A percentile compares a stretch with the other conserved stretches of the same genome.
Evolutionary conservation across 2,329 filamentous ascomycete species (phyloP).

Genomic region (Hymenoscyphus linearis): DNA sequence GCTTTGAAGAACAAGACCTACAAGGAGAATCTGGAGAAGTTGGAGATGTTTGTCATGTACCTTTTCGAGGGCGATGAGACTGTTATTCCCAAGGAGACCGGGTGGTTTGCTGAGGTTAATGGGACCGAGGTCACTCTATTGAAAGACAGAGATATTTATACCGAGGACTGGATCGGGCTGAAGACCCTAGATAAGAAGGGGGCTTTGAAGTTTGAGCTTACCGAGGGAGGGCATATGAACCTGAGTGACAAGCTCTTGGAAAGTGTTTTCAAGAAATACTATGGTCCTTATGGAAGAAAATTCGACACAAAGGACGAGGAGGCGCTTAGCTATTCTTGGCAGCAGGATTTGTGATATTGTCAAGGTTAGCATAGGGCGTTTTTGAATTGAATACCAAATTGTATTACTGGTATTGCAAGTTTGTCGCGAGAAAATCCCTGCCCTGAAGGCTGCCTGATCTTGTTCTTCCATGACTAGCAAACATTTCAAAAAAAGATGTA

Average conservation of each 20-base stretch:
- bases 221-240: conserved; percentile 79
- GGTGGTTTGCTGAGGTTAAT: conserved; percentile 88
- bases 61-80: conserved; percentile 82
- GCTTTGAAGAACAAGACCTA: conserved; percentile 68
- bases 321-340: neutral
- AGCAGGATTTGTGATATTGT: neutral
- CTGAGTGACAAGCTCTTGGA: conserved; percentile 61
- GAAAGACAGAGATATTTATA: conserved; percentile 67
- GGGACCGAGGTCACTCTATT: conserved; percentile 61
- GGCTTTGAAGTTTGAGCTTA: conserved; percentile 67
- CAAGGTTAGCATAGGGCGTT: neutral
- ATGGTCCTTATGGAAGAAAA: conserved; percentile 32
- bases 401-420: neutral
- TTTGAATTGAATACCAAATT: neutral
- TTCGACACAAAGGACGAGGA: conserved; percentile 16
- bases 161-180: conserved; percentile 90
- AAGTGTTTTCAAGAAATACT: conserved; percentile 37
- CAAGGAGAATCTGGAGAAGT: conserved; percentile 57
- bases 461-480: neutral
- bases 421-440: neutral
- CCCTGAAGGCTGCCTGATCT: neutral
- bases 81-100: conserved; percentile 82
- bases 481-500: neutral
- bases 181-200: conserved; percentile 72
- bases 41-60: conserved; percentile 83